Percentiles rank a stretch among this genome's conserved stretches.
These are phyloP conservation scores for Gaillardinia entomophila DNA, from an alignment of 805 yeast species.

Conservation along the genomic window DNA sequence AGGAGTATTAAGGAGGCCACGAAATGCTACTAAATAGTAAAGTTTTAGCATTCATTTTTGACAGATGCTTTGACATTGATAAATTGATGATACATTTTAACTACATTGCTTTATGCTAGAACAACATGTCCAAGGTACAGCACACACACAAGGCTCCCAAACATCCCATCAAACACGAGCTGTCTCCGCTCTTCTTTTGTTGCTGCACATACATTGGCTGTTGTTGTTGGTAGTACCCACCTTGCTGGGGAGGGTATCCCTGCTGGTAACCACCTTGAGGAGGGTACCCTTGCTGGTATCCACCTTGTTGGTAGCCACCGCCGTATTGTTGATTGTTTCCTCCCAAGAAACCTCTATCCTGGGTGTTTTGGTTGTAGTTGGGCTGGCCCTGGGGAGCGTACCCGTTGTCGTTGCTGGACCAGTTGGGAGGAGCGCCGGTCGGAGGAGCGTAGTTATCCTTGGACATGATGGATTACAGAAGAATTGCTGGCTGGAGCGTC, in stretches of 20 bases:
- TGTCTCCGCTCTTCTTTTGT: conserved; percentile 20
- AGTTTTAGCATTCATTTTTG: too few species aligned
- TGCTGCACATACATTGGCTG: conserved; percentile 42
- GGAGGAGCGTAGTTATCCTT: conserved; percentile 15
- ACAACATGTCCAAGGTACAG: conserved; percentile 25
- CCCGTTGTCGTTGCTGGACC: conserved; percentile 11
- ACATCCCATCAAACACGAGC: conserved; percentile 33
- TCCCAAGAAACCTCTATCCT: conserved; percentile 16
- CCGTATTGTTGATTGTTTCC: conserved; percentile 8
- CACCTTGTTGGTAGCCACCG: conserved; percentile 20
- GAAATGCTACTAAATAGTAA: too few species aligned
- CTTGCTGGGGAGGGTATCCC: conserved; percentile 10
- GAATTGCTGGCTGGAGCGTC: not conserved
- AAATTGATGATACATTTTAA: not conserved
- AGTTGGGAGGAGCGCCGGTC: conserved; percentile 23
- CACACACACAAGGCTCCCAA: conserved; percentile 37
- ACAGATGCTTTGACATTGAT: too few species aligned
- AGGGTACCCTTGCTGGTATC: conserved; percentile 15
- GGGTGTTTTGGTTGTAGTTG: conserved; percentile 8
- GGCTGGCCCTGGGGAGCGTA: conserved; percentile 9
- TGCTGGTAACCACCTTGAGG: conserved; percentile 17
- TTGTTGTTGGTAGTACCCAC: conserved; percentile 34
- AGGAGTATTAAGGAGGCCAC: conserved; percentile 26
- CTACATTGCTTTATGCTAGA: conserved; percentile 5
- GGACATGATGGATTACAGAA: conserved; percentile 5